Evolutionary conservation across 1,284 basidiomycete species (phyloP), one percentile per base, ranked within the genome.

Genomic region (Agroathelia rolfsii): DNA sequence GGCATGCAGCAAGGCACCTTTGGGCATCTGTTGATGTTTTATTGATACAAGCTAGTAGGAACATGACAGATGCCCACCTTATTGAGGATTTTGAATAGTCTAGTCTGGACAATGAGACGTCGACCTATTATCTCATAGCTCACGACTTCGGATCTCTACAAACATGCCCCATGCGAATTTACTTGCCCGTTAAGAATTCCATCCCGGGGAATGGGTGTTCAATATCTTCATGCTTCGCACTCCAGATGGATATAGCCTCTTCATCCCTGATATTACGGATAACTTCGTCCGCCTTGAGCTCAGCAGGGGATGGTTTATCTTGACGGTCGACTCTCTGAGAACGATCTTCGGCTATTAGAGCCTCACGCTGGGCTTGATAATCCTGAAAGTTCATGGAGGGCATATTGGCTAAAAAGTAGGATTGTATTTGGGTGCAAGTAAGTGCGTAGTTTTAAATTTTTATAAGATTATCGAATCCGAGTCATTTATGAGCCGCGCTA

Each of bases 161-260:
- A 11, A 23, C 12, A 18, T 22, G 21, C n/a, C 28, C 15, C 9
- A 28, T 4, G 24, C 12, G 8, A 22, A 44, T 48, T 20, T 41
- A n/a, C n/a, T n/a, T n/a, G 66, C 78, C 76, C 32, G 74, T 81
- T 41, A 82, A 53, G 44, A 82, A 84, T 42, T 73, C 77, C 79
- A 82, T 83, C 19, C 81, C 80, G 23, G 78, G 77, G 43, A 80
- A 82, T 1, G 72, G 62, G 47, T 79, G 69, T 1, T 63, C 66
- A 24, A 75, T 55, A 10, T 58, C 58, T n/a, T 64, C 58, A 42
- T 72, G 59, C 8, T 72, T 64, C 25, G 56, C 53, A 20, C 46
- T 61, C 80, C 79, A 83, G 18, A 82, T 58, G 1, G 64, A 59
- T 13, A 52, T 46, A 0, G 66, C 70, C 44, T 83, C 79, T n/a